Conservation (phyloP, 306 rosid genomes). For the Medicago lupulina region DNA sequence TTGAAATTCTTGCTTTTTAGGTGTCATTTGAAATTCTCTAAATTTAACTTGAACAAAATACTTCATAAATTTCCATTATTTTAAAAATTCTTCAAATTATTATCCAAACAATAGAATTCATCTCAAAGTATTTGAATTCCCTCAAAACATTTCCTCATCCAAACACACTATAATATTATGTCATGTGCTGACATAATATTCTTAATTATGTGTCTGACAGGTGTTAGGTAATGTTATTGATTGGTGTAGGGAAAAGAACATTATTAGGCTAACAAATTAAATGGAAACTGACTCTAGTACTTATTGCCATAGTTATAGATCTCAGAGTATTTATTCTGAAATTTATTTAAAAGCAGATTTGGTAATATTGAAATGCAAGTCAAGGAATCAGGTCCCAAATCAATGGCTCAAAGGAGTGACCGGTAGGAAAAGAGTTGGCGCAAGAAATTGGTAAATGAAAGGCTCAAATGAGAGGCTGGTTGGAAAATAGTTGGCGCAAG, state of each 20-base stretch:
- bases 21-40: too few species aligned
- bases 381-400: constrained; percentile 9
- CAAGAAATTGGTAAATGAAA: neutral
- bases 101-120: too few species aligned
- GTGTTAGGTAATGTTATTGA: constrained; percentile 5
- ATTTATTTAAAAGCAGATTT: neutral
- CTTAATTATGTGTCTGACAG: neutral
- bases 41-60: too few species aligned
- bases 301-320: neutral
- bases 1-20: too few species aligned
- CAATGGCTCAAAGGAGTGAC: neutral
- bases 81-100: too few species aligned
- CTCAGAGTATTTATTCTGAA: neutral
- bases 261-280: neutral
- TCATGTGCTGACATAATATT: neutral
- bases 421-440: neutral
- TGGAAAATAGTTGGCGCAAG: neutral
- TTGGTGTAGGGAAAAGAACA: constrained; percentile 7
- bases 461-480: constrained; percentile 15
- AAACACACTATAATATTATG: too few species aligned
- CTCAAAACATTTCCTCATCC: too few species aligned
- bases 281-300: neutral
- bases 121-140: too few species aligned
- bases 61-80: too few species aligned
- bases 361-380: neutral